phyloP scores from a whole-genome alignment of 768 basidiomycete genomes.

The Phlebiopsis flavidoalba region DNA sequence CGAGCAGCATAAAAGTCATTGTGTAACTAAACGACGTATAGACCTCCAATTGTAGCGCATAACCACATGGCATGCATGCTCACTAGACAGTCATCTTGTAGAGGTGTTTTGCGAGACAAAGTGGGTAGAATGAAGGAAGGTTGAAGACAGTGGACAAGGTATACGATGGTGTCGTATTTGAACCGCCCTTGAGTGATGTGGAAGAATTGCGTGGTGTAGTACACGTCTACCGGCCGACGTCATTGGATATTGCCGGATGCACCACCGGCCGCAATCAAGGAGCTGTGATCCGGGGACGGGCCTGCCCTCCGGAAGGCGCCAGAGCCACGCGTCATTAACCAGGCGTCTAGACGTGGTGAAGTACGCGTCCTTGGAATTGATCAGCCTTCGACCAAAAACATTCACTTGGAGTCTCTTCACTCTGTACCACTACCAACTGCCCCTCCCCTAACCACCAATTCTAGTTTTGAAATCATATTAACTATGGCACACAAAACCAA shows the following conservation, averaged over 20 bases:
- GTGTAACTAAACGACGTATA: conserved; percentile 51
- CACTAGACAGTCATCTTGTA: conserved; percentile 46
- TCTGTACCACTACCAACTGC: neutral
- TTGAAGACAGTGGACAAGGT: neutral
- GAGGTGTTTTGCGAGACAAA: neutral
- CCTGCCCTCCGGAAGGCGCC: neutral
- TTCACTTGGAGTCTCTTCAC: neutral
- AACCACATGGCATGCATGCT: conserved; percentile 13
- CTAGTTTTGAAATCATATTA: neutral
- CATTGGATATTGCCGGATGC: conserved; percentile 7
- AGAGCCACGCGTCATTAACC: conserved; percentile 5
- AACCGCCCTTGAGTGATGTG: neutral
- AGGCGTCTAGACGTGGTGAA: neutral
- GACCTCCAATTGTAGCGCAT: neutral
- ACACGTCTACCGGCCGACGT: conserved; percentile 18
- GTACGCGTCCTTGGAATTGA: neutral
- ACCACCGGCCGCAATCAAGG: neutral
- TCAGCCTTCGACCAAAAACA: neutral
- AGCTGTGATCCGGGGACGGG: neutral
- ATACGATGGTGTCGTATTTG: neutral
- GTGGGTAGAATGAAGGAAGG: neutral
- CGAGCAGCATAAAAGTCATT: conserved; percentile 76
- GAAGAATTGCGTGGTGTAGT: conserved; percentile 8
- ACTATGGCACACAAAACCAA: conserved; percentile 61
- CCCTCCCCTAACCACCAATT: conserved; percentile 9